Evolutionary conservation across 345 rosid species (phyloP), one percentile per base, ranked within the genome.

Genomic region (Populus nigra): DNA sequence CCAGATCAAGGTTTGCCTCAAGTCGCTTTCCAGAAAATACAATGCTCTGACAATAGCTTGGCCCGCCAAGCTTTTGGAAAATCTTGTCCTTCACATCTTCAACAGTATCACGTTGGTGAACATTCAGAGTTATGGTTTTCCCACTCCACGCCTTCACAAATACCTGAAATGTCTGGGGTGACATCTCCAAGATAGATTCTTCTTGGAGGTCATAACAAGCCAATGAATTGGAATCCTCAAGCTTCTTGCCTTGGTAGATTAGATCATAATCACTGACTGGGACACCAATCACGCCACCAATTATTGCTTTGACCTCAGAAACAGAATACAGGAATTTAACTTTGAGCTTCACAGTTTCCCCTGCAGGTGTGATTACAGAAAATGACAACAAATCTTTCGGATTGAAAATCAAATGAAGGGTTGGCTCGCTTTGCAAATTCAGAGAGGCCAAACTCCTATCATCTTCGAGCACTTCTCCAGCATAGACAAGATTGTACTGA

Each of bases 61-160:
- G 74, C 4, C 43, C n/a, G 15, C 33, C 8, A 53, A 74, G 73
- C 82, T 76, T 84, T 38, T 71, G 17, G 29, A 61, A 77, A 20
- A 80, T 22, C 76, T 61, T 73, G 15, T 16, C 39, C 75, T 81
- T 83, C 70, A 85, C 73, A 49, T 74, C 72, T 35, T 45, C 5
- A 25, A 75, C 35, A 13, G 83, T 82, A 13, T 79, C 23, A 27
- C 8, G 35, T 39, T 27, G 70, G 25, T 68, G 17, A 50, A 84
- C 87, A 71, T 78, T 65, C n/a, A 87, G 84, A n/a, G 84, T 78
- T 8, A 84, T 6, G 39, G 81, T 85, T 68, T 79, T 77, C 41
- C 87, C 83, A 25, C 35, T 76, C 84, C 87, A 81, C 17, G 75
- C 53, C 72, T 43, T 83, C 18, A 83, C 84, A 72, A 83, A 87